Evolutionary conservation across 2,329 filamentous ascomycete species (phyloP).

Genomic region (Pseudogymnoascus sp.): DNA sequence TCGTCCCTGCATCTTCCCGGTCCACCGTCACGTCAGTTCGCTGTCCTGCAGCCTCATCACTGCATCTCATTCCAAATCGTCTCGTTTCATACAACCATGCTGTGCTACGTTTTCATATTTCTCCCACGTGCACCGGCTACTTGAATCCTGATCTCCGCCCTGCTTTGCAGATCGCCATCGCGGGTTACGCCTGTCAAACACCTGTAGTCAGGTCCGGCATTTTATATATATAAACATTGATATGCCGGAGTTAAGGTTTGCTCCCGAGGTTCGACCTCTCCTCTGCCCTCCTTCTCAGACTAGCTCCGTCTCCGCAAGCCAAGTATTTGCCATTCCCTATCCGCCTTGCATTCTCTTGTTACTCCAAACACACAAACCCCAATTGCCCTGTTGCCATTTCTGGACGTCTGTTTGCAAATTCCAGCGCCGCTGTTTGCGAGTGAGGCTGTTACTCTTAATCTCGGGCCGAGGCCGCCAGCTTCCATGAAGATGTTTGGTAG

Average conservation of each 20-base stretch:
- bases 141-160: background rate
- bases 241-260: background rate
- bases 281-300: background rate
- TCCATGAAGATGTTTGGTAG: slow-evolving; percentile 4
- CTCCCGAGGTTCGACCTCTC: background rate
- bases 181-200: background rate
- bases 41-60: background rate
- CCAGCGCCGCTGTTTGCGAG: background rate
- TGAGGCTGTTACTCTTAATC: slow-evolving; percentile 1
- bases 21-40: background rate
- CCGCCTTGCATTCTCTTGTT: background rate
- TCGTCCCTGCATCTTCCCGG: background rate
- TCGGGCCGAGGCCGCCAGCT: background rate
- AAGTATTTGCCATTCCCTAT: background rate
- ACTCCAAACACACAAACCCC: background rate
- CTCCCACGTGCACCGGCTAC: background rate
- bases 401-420: background rate
- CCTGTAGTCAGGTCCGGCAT: background rate
- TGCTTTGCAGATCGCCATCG: background rate
- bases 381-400: background rate
- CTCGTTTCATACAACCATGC: background rate
- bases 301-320: background rate
- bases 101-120: background rate
- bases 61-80: background rate
- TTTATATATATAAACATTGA: background rate